Evolutionary conservation across 2,329 filamentous ascomycete species (phyloP).

Genomic region (Elsinoe fawcettii): DNA sequence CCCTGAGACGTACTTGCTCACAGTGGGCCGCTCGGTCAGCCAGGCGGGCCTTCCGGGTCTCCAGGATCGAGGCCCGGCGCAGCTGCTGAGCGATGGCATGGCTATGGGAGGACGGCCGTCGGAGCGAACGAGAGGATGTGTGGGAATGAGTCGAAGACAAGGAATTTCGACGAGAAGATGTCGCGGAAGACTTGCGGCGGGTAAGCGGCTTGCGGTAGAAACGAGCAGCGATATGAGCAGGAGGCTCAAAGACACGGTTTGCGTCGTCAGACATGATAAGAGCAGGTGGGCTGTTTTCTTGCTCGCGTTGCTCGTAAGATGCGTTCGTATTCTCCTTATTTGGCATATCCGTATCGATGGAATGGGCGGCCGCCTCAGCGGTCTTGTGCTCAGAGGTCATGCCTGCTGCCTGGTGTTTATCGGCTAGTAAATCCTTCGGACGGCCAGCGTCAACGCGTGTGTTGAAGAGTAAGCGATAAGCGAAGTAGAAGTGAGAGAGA

Average conservation of each 20-base stretch:
- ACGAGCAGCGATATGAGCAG: slow-evolving; percentile 68
- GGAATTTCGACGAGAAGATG: slow-evolving; percentile 72
- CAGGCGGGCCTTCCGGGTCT: slow-evolving; percentile 69
- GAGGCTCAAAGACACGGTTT: slow-evolving; percentile 51
- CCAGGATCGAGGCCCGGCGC: slow-evolving; percentile 70
- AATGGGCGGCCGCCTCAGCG: neutral
- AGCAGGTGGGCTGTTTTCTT: slow-evolving; percentile 7
- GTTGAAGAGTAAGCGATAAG: neutral
- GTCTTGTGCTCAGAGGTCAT: neutral
- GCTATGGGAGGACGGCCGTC: slow-evolving; percentile 52
- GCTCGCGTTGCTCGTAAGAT: neutral
- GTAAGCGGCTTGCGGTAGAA: slow-evolving; percentile 61
- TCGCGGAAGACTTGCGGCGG: slow-evolving; percentile 64
- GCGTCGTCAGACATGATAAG: slow-evolving; percentile 33
- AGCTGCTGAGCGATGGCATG: slow-evolving; percentile 72
- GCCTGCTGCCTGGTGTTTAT: slow-evolving; percentile 2
- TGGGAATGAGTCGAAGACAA: slow-evolving; percentile 68
- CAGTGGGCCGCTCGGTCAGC: slow-evolving; percentile 75
- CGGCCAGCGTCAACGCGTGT: slow-evolving; percentile 8
- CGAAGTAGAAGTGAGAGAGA: neutral
- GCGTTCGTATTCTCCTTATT: neutral
- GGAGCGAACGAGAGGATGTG: slow-evolving; percentile 53
- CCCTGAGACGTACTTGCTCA: slow-evolving; percentile 71
- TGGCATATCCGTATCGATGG: neutral
- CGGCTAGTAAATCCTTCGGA: neutral